Base-by-base conservation (phyloP, 441 rosid species). In the Adansonia gregorii region DNA sequence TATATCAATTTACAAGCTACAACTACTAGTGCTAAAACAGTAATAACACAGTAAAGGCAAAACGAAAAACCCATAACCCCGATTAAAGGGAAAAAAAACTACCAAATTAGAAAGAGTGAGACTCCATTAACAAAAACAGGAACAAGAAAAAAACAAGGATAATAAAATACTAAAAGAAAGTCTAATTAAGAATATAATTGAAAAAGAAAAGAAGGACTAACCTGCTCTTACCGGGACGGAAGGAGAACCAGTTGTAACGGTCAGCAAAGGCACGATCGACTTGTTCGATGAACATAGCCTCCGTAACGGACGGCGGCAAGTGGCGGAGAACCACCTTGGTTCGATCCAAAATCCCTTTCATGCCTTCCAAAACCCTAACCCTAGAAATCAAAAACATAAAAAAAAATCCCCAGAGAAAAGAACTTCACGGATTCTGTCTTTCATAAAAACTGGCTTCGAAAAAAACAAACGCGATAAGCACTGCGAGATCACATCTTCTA, bases 251-350 rank as follows among this genome's bases (percentile, higher is more conserved):
- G 56, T 83, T 79, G 83, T 89, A 92, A 55, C 94, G 89, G 3
- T 88, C 92, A 5, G 81, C 77, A 69, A 90, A 89, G 2, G 79
- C 87, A 60, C 56, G 74, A 66, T 89, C 92, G 81, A 92, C 87
- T 82, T 85, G 97, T 51, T 87, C 94, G 84, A 80, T 72, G 20
- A 92, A 81, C 86, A 75, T 74, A 17, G 67, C 81, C 84, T 78
- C 86, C 73, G 93, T 82, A 79, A 89, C 81, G 75, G 86, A 78
- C 58, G 92, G 92, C 17, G 97, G 97, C 86, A 90, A 83, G 85
- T 83, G 90, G 63, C 97, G 93, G 17, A 92, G 82, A 76, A 90
- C 93, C 82, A 89, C 97, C 84, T 90, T 92, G 74, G 90, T 89
- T 78, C 90, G 93, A 81, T 90, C 93, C 81, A 79, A 76, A 77